These are phyloP conservation scores for Silene coronaria DNA, from an alignment of 179 eudicot genomes.

Conservation along the genomic window DNA sequence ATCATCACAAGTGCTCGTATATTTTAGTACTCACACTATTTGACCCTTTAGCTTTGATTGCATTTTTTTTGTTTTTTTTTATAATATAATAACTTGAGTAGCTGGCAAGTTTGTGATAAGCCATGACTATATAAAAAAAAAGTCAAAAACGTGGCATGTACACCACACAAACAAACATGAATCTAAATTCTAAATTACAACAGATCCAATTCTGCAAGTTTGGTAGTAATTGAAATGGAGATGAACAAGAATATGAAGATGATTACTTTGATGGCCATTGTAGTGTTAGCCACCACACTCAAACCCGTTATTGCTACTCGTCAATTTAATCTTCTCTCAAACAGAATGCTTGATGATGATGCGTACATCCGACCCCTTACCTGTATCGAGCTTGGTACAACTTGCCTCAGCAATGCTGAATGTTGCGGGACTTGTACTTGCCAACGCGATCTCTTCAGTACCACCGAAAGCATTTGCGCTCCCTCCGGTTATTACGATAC, in stretches of 20 bases:
- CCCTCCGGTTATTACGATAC: background rate
- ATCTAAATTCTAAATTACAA: background rate
- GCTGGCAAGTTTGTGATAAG: background rate
- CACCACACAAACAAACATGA: background rate
- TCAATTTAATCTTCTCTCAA: background rate
- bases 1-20: no score
- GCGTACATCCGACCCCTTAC: background rate
- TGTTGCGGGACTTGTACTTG: background rate
- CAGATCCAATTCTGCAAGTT: background rate
- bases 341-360: background rate
- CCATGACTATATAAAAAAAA: background rate
- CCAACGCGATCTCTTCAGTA: background rate
- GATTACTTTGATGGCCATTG: background rate
- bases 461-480: conserved; percentile 2
- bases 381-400: background rate
- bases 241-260: conserved; percentile 3
- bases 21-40: no score
- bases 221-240: background rate
- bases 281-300: background rate
- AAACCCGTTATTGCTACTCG: background rate
- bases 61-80: no score
- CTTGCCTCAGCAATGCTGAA: background rate
- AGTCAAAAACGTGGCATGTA: background rate
- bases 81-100: background rate
- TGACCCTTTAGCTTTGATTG: no score